These are phyloP conservation scores for Wakefieldia striispora DNA, from an alignment of 768 basidiomycete genomes.

Conservation along the genomic window DNA sequence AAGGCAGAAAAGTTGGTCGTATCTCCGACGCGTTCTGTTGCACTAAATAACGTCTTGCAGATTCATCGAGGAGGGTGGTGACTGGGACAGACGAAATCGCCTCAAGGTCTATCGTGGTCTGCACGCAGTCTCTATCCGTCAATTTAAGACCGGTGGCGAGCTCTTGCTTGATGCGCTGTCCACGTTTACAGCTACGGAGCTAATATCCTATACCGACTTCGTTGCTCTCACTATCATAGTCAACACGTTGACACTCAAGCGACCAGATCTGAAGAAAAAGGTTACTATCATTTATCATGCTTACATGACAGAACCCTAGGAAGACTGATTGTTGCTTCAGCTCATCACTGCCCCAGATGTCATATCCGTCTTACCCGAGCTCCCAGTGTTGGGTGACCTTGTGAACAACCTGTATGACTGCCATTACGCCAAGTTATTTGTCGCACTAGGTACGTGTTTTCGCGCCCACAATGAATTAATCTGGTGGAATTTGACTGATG, in stretches of 20 bases:
- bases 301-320: neutral
- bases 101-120: slow-evolving; percentile 94
- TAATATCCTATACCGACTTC: slow-evolving; percentile 87
- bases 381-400: slow-evolving; percentile 79
- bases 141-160: slow-evolving; percentile 83
- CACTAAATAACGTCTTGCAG: slow-evolving; percentile 35
- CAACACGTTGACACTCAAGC: slow-evolving; percentile 69
- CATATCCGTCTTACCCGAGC: slow-evolving; percentile 75
- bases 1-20: slow-evolving; percentile 75
- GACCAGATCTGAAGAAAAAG: slow-evolving; percentile 92
- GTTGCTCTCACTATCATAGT: slow-evolving; percentile 81
- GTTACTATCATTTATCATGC: slow-evolving; percentile 34
- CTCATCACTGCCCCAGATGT: slow-evolving; percentile 88
- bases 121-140: slow-evolving; percentile 82
- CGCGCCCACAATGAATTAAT: neutral
- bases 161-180: slow-evolving; percentile 88
- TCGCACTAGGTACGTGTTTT: slow-evolving; percentile 65
- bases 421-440: slow-evolving; percentile 93
- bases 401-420: slow-evolving; percentile 88
- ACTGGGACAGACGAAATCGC: slow-evolving; percentile 96
- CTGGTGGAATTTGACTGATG: too few species aligned
- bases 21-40: neutral
- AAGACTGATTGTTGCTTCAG: slow-evolving; percentile 38
- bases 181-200: slow-evolving; percentile 91
- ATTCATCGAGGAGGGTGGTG: slow-evolving; percentile 91